These are phyloP conservation scores for Mikania micrantha DNA, from an alignment of 129 eudicot genomes.

Conservation along the genomic window DNA sequence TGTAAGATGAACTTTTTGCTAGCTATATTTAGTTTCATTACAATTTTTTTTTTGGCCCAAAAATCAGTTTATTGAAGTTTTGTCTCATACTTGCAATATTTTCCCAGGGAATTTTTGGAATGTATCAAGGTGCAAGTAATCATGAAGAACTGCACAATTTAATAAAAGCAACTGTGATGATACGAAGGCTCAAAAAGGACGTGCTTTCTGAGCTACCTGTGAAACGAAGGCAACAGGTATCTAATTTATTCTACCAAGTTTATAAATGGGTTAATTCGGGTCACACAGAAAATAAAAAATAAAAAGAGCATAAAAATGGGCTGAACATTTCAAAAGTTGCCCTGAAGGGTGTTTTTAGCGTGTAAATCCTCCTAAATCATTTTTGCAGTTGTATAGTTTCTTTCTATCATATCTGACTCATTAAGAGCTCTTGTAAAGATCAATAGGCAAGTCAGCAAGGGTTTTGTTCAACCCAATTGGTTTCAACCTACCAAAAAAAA, in stretches of 20 bases:
- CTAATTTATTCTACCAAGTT: not conserved
- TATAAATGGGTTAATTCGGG: not conserved
- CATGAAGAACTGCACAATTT: slow-evolving; percentile 96
- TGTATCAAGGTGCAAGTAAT: slow-evolving; percentile 96
- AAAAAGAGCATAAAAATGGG: not conserved
- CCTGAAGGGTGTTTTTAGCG: not conserved
- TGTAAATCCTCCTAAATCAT: not conserved
- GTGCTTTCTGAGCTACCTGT: slow-evolving; percentile 90
- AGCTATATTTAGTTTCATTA: not conserved
- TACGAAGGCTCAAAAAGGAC: slow-evolving; percentile 92
- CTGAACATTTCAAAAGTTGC: not conserved
- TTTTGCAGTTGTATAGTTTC: not conserved
- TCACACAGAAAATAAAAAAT: not conserved
- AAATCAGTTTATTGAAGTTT: not conserved
- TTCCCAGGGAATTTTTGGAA: slow-evolving; percentile 78
- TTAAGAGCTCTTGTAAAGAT: not conserved
- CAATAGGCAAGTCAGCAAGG: not conserved
- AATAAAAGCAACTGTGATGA: slow-evolving; percentile 92
- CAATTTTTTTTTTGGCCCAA: not conserved
- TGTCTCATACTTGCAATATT: slow-evolving; percentile 11
- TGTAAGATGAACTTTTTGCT: slow-evolving; percentile 46
- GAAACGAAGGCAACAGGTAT: slow-evolving; percentile 95
- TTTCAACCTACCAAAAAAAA: not conserved
- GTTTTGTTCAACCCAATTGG: not conserved
- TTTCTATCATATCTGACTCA: not conserved